Base-by-base conservation (phyloP, 2,329 filamentous ascomycete genomes). In the Leptographium wingfieldii region DNA sequence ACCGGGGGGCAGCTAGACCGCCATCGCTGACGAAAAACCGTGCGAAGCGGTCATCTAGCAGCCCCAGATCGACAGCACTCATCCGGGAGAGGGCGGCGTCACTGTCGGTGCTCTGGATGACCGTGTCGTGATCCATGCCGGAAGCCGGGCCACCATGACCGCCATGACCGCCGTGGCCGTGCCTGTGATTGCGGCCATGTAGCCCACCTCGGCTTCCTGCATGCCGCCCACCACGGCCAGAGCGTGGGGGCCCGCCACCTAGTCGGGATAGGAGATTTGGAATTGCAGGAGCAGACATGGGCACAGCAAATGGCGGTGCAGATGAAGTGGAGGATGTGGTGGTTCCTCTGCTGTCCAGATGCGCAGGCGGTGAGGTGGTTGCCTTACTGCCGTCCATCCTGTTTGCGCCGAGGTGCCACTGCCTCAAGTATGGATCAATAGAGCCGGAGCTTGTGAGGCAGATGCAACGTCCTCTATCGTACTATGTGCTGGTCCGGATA, bases 1-100 rank as follows among this genome's bases (percentile, higher is more conserved):
- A 79, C 61, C 92, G 80, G 64, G 88, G 81, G 14, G 82, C 75
- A 1, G 77, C 68, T 19, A 77, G 74, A 62, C 76, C 78, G 54
- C 72, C 73, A 16, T 67, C 59, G 62, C 66, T 69, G 2, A 87
- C 84, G 69, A 96, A 90, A 59, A 79, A 78, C 58, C 75, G 75
- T 2, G 91, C 90, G 73, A 87, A 97, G 0, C 81, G 81, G 69
- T 99, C 94, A 2, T 88, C 74, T 1, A 99, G 77, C 70, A 97
- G 97, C 38, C 90, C 91, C 57, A 90, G 70, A 60, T 87, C 82
- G 19, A 97, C 90, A 14, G 92, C 92, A 70, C 92, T 97, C 72
- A 95, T 76, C 43, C 94, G 83, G 35, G 91, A 96, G 51, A 90
- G 84, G 61, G 90, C 90, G 31, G 94, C 94, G 75, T 99, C 94